Evolutionary conservation across 2,329 filamentous ascomycete genomes (phyloP).

Genomic region (Penicillium carneum): DNA sequence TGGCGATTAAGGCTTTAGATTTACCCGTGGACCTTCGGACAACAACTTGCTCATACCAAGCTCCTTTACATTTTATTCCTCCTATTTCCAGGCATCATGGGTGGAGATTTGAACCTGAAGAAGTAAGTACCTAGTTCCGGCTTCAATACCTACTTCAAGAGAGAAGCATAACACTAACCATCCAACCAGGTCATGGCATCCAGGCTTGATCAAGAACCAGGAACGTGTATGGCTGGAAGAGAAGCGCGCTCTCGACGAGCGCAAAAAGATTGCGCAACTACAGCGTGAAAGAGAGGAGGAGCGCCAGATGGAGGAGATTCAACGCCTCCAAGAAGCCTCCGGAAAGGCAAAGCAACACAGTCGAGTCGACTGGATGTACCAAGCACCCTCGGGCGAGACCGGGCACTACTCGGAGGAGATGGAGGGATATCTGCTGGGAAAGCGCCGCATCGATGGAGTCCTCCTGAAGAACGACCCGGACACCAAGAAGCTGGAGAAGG

Average conservation of each 20-base stretch:
- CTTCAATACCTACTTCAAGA: not conserved
- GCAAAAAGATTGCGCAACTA: conserved; percentile 89
- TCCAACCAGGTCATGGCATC: conserved; percentile 78
- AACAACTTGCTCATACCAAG: conserved; percentile 3
- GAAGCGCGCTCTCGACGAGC: conserved; percentile 88
- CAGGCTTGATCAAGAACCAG: conserved; percentile 88
- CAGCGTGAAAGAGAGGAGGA: conserved; percentile 94
- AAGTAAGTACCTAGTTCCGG: conserved; percentile 58
- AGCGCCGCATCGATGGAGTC: conserved; percentile 81
- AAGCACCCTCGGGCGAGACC: conserved; percentile 76
- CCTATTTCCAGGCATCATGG: conserved; percentile 66
- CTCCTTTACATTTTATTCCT: not conserved
- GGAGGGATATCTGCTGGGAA: conserved; percentile 91
- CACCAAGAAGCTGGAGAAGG: conserved; percentile 80
- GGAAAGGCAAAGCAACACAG: conserved; percentile 81
- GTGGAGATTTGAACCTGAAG: conserved; percentile 93
- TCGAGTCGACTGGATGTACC: conserved; percentile 98
- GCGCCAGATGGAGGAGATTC: conserved; percentile 87
- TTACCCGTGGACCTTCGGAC: not conserved
- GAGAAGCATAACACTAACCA: conserved; percentile 26
- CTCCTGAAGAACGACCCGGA: conserved; percentile 79
- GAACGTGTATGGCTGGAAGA: conserved; percentile 89
- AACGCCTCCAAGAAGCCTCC: conserved; percentile 85
- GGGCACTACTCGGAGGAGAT: conserved; percentile 82
- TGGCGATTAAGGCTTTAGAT: conserved; percentile 12